These are phyloP conservation scores for Babesia sp. DNA, from an alignment of 169 alveolate genomes.

Conservation along the genomic window DNA sequence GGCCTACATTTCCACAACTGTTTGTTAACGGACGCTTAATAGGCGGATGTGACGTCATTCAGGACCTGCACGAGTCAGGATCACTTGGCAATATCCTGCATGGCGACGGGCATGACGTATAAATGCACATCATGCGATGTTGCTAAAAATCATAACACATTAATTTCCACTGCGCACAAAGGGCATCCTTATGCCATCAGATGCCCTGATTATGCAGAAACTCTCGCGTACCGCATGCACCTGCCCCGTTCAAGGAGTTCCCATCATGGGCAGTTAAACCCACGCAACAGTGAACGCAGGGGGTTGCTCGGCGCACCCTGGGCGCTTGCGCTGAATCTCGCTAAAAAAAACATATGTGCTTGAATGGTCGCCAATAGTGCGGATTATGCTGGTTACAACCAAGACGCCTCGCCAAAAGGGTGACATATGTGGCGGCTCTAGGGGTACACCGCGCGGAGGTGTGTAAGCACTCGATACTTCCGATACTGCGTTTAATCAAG, in stretches of 20 bases:
- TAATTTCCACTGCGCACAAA: not conserved
- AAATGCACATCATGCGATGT: not conserved
- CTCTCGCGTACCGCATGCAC: slow-evolving; percentile 21
- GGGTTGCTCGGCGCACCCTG: slow-evolving; percentile 7
- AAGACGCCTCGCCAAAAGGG: slow-evolving; percentile 13
- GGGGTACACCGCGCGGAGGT: slow-evolving; percentile 30
- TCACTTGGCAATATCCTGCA: slow-evolving; percentile 77
- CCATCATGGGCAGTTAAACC: slow-evolving; percentile 6
- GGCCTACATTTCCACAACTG: slow-evolving; percentile 77
- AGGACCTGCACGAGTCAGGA: slow-evolving; percentile 86
- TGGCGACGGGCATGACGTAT: not conserved
- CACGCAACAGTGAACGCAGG: slow-evolving; percentile 8
- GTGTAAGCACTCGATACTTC: slow-evolving; percentile 14
- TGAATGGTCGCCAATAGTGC: not conserved
- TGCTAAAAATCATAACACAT: not conserved
- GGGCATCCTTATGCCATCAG: not conserved
- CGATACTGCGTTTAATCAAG: not conserved
- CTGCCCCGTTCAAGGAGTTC: slow-evolving; percentile 1
- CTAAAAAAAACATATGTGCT: not conserved
- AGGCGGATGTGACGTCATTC: slow-evolving; percentile 90
- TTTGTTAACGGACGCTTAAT: slow-evolving; percentile 59
- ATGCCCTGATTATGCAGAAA: slow-evolving; percentile 6
- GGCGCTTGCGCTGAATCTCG: not conserved
- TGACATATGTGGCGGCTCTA: slow-evolving; percentile 37
- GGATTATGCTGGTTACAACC: not conserved